A percentile compares a stretch with the other conserved stretches of the same genome.
These are phyloP conservation scores for Solanum sitiens DNA, from an alignment of 257 asterid genomes.

Conservation along the genomic window DNA sequence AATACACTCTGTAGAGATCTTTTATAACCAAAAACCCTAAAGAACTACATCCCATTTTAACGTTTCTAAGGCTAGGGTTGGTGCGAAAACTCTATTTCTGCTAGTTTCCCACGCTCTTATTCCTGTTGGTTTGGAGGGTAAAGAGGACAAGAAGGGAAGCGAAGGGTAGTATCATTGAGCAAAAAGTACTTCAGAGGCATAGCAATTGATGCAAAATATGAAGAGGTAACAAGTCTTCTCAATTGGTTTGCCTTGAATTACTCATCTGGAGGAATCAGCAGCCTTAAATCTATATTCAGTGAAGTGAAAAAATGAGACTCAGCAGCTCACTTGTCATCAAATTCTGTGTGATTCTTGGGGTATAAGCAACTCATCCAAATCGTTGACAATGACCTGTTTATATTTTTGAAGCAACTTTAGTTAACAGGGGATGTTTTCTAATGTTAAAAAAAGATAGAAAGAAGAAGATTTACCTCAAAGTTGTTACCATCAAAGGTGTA, in stretches of 20 bases:
- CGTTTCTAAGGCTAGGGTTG: neutral
- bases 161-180: neutral
- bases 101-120: neutral
- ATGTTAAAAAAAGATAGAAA: neutral
- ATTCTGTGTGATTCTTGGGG: conserved; percentile 61
- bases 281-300: neutral
- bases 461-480: conserved; percentile 46
- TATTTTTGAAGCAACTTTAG: neutral
- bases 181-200: neutral
- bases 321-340: conserved; percentile 10
- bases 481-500: conserved; percentile 40
- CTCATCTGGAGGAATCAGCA: neutral
- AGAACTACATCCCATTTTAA: neutral
- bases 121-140: neutral
- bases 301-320: neutral
- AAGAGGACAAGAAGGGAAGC: neutral
- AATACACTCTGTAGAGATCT: neutral
- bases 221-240: neutral
- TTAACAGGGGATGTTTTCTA: neutral
- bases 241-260: neutral
- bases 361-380: conserved; percentile 51
- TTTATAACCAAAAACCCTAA: neutral
- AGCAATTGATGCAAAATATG: neutral
- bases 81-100: neutral
- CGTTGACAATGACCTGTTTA: conserved; percentile 67